Conservation (phyloP, 2,329 filamentous ascomycete genomes). For the Penicillium sp. region DNA sequence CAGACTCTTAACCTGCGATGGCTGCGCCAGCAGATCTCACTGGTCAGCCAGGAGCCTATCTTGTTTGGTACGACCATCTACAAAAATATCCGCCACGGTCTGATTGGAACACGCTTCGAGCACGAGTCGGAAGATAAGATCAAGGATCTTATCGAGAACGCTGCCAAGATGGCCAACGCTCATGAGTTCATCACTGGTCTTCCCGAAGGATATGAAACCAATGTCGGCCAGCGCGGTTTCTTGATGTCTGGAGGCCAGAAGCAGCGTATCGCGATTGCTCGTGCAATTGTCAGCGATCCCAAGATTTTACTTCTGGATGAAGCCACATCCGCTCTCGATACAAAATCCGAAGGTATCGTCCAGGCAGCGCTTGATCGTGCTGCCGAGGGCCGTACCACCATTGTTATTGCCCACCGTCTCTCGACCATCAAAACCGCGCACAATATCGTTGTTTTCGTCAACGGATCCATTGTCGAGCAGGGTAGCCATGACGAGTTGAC, state of each 20-base stretch:
- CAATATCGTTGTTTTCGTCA: constrained; percentile 91
- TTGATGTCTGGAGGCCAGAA: constrained; percentile 93
- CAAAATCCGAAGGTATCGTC: constrained; percentile 90
- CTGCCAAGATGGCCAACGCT: constrained; percentile 87
- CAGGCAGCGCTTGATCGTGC: constrained; percentile 89
- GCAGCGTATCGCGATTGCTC: constrained; percentile 91
- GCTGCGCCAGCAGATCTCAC: constrained; percentile 86
- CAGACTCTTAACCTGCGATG: constrained; percentile 80
- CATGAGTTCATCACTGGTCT: constrained; percentile 84
- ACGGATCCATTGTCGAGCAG: constrained; percentile 86
- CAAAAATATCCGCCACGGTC: constrained; percentile 83
- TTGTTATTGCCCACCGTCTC: constrained; percentile 91
- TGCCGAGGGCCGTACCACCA: constrained; percentile 82
- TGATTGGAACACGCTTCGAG: constrained; percentile 81
- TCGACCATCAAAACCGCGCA: constrained; percentile 93
- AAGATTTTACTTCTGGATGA: constrained; percentile 92
- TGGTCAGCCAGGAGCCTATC: constrained; percentile 91
- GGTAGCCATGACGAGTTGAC: constrained; percentile 82
- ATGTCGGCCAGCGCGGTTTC: constrained; percentile 94
- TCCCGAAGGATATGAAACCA: constrained; percentile 86
- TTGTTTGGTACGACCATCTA: constrained; percentile 88
- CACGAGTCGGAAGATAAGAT: constrained; percentile 66
- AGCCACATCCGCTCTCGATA: constrained; percentile 90
- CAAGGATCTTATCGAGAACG: constrained; percentile 69
- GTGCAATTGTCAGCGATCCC: constrained; percentile 85